Conservation (phyloP, 441 rosid species). For the Jatropha podagrica region DNA sequence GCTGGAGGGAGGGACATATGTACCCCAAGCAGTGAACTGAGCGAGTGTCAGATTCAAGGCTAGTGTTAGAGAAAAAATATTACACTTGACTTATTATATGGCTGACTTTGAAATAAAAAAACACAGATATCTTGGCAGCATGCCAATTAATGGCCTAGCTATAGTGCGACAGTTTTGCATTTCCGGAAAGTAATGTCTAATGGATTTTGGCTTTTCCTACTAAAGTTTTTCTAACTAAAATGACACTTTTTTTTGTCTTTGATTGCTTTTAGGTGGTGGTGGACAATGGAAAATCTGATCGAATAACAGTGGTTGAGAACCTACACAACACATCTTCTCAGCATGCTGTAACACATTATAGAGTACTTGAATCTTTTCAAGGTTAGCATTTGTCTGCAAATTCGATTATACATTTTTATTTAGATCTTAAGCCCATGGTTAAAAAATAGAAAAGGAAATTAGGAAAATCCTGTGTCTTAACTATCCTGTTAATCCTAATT, state of each 20-base stretch:
- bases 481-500: background rate
- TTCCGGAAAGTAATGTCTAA: background rate
- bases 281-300: slow-evolving; percentile 89
- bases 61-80: too few relatives aligned
- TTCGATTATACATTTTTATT: background rate
- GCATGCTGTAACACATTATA: slow-evolving; percentile 78
- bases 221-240: background rate
- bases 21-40: too few relatives aligned
- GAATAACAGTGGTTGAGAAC: slow-evolving; percentile 62
- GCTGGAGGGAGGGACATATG: too few relatives aligned
- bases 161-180: background rate
- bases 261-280: slow-evolving; percentile 56
- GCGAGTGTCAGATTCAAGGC: too few relatives aligned
- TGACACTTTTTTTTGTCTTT: background rate
- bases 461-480: background rate
- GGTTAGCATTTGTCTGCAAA: slow-evolving; percentile 43
- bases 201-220: background rate
- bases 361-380: slow-evolving; percentile 61
- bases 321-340: slow-evolving; percentile 49
- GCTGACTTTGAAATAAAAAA: too few relatives aligned
- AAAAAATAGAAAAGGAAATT: background rate
- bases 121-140: too few relatives aligned
- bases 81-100: too few relatives aligned
- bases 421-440: background rate
- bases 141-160: background rate